Percentiles rank a stretch among this genome's conserved stretches.
phyloP scores from a whole-genome alignment of 106 monocot genomes.

The Dendrobium catenatum region DNA sequence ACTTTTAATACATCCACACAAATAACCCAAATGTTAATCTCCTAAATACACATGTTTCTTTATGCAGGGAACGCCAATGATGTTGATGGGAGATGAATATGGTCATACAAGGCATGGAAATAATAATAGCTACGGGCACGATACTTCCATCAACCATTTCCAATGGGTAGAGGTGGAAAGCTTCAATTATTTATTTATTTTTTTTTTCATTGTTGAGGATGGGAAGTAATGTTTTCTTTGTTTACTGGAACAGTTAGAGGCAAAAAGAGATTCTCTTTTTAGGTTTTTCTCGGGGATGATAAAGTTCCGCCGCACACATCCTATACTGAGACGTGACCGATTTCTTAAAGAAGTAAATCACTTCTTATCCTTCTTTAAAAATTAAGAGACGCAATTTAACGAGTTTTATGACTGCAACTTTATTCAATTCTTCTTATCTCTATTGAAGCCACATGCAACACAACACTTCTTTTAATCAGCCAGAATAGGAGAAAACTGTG shows the following conservation, averaged over 20 bases:
- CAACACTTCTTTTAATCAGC: too few species aligned
- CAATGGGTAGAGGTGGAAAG: conserved; percentile 78
- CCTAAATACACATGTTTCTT: background rate
- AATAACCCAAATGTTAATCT: too few species aligned
- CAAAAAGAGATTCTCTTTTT: conserved; percentile 51
- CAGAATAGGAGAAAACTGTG: too few species aligned
- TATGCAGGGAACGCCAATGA: conserved; percentile 89
- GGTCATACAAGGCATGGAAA: conserved; percentile 94
- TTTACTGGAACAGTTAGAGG: conserved; percentile 58
- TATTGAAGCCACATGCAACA: too few species aligned
- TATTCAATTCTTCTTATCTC: background rate
- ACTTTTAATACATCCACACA: too few species aligned
- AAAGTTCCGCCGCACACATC: conserved; percentile 65
- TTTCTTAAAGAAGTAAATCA: conserved; percentile 66
- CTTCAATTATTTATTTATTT: background rate
- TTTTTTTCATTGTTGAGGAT: background rate
- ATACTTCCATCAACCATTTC: conserved; percentile 82
- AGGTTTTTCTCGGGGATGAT: conserved; percentile 89
- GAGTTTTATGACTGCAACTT: background rate
- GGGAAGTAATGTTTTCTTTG: conserved; percentile 1
- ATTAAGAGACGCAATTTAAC: background rate
- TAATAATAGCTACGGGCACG: conserved; percentile 98
- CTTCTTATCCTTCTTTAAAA: background rate
- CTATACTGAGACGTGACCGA: conserved; percentile 46
- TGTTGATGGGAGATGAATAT: conserved; percentile 99